Percentiles rank a stretch among this genome's conserved stretches.
Evolutionary conservation across 192 early-diverging fungal genomes (phyloP).

Genomic region (Linnemannia hyalina): DNA sequence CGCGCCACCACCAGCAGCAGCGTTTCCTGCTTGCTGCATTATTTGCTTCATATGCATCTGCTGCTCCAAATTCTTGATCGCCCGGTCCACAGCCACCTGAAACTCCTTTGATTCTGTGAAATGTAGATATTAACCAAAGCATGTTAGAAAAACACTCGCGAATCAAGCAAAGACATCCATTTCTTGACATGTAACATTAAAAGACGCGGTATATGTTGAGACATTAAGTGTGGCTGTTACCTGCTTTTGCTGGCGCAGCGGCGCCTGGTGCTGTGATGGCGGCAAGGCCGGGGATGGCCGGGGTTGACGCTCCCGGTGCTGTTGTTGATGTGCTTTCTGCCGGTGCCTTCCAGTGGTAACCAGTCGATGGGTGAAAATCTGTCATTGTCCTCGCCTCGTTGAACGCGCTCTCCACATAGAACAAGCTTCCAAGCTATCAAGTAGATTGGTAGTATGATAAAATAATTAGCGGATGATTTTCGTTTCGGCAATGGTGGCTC

Average conservation of each 20-base stretch:
- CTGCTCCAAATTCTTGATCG: slow-evolving; percentile 30
- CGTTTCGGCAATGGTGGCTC: background rate
- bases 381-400: slow-evolving; percentile 65
- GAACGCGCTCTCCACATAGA: slow-evolving; percentile 69
- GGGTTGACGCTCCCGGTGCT: background rate
- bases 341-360: slow-evolving; percentile 66
- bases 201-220: background rate
- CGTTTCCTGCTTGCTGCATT: slow-evolving; percentile 8
- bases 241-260: slow-evolving; percentile 6
- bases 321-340: slow-evolving; percentile 2
- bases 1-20: background rate
- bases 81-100: slow-evolving; percentile 35
- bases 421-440: slow-evolving; percentile 63
- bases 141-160: background rate
- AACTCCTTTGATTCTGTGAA: slow-evolving; percentile 38
- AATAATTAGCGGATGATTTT: background rate
- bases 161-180: background rate
- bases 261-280: background rate
- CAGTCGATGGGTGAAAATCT: slow-evolving; percentile 70
- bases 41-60: slow-evolving; percentile 21
- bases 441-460: background rate
- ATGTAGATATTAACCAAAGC: background rate
- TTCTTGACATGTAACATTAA: background rate
- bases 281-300: background rate
- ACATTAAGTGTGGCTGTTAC: background rate